Percentiles rank a stretch among this genome's conserved stretches.
Conservation (phyloP, 352 stramenopile species). For the Pythium vanterpoolii region DNA sequence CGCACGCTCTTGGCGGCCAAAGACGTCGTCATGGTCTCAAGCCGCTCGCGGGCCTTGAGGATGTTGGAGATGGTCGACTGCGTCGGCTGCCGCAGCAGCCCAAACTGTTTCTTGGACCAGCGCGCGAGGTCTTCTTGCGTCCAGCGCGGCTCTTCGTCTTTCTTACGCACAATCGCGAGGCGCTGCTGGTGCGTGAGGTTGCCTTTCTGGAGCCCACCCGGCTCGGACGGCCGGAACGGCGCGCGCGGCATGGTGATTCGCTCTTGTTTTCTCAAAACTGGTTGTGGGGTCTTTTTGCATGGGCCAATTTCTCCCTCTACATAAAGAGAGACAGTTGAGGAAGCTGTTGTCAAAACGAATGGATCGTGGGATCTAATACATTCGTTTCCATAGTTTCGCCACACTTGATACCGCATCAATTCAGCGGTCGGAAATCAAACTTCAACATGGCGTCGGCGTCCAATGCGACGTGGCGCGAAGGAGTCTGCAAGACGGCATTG, state of each 20-base stretch:
- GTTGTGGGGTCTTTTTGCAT: slow-evolving; percentile 4
- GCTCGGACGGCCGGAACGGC: neutral
- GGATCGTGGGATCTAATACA: slow-evolving; percentile 13
- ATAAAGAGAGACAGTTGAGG: slow-evolving; percentile 9
- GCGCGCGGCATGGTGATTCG: slow-evolving; percentile 12
- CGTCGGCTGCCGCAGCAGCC: slow-evolving; percentile 41
- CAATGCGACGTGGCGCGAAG: slow-evolving; percentile 17
- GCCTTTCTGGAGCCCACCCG: slow-evolving; percentile 23
- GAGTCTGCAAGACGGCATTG: slow-evolving; percentile 27
- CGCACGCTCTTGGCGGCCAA: slow-evolving; percentile 38
- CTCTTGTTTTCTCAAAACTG: slow-evolving; percentile 13
- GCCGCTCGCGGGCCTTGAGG: slow-evolving; percentile 40
- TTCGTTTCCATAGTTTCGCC: slow-evolving; percentile 11
- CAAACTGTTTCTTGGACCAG: slow-evolving; percentile 55
- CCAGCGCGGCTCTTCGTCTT: slow-evolving; percentile 47
- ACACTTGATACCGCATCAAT: slow-evolving; percentile 14
- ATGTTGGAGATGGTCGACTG: slow-evolving; percentile 70
- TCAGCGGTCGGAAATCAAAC: slow-evolving; percentile 12
- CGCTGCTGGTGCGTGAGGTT: slow-evolving; percentile 70
- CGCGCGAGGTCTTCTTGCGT: slow-evolving; percentile 49
- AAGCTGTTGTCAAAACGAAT: neutral
- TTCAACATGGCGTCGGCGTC: slow-evolving; percentile 18
- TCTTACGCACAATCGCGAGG: slow-evolving; percentile 51
- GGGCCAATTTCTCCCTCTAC: too few relatives aligned
- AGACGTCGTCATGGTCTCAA: slow-evolving; percentile 39